phyloP scores from a whole-genome alignment of 2,329 filamentous ascomycete species.

The Fusarium annulatum region DNA sequence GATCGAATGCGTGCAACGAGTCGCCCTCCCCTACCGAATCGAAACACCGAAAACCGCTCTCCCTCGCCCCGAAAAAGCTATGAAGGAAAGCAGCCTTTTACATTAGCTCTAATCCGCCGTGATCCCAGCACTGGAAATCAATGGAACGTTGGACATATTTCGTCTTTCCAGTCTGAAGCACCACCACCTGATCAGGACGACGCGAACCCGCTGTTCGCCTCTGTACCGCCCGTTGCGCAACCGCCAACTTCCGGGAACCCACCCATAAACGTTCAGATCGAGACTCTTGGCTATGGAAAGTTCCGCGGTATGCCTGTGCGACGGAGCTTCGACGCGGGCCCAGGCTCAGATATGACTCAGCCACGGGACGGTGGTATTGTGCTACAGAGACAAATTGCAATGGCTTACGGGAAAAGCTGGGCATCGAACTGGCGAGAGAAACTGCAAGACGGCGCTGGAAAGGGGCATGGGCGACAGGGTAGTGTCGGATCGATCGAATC shows the following conservation, averaged over 20 bases:
- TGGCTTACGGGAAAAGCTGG: slow-evolving; percentile 66
- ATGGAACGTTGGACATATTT: slow-evolving; percentile 79
- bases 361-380: slow-evolving; percentile 45
- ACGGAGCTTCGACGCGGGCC: slow-evolving; percentile 49
- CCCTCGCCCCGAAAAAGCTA: slow-evolving; percentile 53
- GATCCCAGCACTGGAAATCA: slow-evolving; percentile 75
- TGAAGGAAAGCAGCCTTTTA: slow-evolving; percentile 58
- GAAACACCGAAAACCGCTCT: slow-evolving; percentile 41
- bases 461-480: slow-evolving; percentile 45
- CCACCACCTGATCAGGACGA: slow-evolving; percentile 40
- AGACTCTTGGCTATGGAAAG: slow-evolving; percentile 67
- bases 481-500: slow-evolving; percentile 50
- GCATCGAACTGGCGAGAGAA: slow-evolving; percentile 59
- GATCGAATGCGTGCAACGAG: slow-evolving; percentile 19
- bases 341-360: slow-evolving; percentile 22
- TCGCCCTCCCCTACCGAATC: not conserved
- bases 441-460: slow-evolving; percentile 35
- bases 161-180: slow-evolving; percentile 61
- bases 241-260: slow-evolving; percentile 45
- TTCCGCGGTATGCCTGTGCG: slow-evolving; percentile 62
- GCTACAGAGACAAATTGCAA: slow-evolving; percentile 67
- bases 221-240: slow-evolving; percentile 38
- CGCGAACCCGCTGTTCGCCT: slow-evolving; percentile 38
- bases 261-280: slow-evolving; percentile 63
- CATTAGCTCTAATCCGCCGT: slow-evolving; percentile 76